Base-by-base conservation (phyloP, 2,329 filamentous ascomycete genomes). In the Pseudogymnoascus verrucosus region DNA sequence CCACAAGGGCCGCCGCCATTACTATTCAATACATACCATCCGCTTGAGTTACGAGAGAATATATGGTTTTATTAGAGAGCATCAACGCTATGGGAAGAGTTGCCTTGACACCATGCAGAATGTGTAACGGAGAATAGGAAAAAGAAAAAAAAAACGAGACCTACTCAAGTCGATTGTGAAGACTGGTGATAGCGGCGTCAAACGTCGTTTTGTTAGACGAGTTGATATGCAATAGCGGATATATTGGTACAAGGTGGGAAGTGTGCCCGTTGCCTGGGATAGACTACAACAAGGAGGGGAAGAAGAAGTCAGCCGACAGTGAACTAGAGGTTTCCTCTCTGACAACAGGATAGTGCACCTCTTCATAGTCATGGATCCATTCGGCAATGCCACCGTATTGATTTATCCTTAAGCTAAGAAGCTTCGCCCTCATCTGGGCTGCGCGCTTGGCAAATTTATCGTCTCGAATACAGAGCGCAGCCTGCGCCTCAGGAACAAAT, bases 251-350 rank as follows among this genome's bases (percentile, higher is more conserved):
- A 1, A 59, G 34, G 2, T 44, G 40, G 4, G 40, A 44, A 11
- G 40, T 44, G 19, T 44, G 40, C 19, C 40, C 40, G 19, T 44
- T 44, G 8, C 40, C 40, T 23, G 40, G 40, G 16, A 12, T 12
- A 3, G 40, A 4, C 40, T 44, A 65, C 40, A 7, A 65, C 65
- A 8, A 68, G 31, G 54, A 62, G 61, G 3, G 64, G 26, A 10
- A 65, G 63, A 11, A 69, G n/a, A 44, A 62, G 57, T 28, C 67
- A 60, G 42, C 65, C 67, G n/a, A 72, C 71, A 23, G 40, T 12
- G 40, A 40, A 44, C 5, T 23, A 4, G 10, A 12, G 8, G 16
- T 11, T 42, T 28, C 14, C 14, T 59, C 21, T 36, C 19, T n/a
- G 11, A 8, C 14, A 21, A 21, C 12, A 61, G 10, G 39, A 37